phyloP scores from a whole-genome alignment of 2,329 filamentous ascomycete species.

The Cryphonectria carpinicola region DNA sequence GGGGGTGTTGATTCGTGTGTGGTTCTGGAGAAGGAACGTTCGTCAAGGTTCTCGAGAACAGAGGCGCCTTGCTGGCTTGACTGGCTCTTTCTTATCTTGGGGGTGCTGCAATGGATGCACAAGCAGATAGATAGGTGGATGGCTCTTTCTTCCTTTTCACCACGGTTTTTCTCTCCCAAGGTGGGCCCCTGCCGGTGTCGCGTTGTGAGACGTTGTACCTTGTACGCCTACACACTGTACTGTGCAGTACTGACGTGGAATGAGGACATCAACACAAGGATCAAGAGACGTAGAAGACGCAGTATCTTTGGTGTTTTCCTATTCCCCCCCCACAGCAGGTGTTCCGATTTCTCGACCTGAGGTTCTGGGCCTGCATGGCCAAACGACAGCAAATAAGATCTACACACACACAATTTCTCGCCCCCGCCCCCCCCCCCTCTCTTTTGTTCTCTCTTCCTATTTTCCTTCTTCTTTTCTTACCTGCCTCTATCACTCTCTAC shows the following conservation, averaged over 20 bases:
- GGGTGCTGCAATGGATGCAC: neutral
- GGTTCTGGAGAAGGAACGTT: slow-evolving; percentile 8
- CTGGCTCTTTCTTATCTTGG: neutral
- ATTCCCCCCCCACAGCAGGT: neutral
- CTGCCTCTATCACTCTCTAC: neutral
- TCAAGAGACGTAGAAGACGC: neutral
- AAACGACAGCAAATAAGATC: neutral
- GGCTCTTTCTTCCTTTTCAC: neutral
- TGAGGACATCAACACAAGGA: neutral
- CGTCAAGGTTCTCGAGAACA: neutral
- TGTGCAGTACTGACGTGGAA: neutral
- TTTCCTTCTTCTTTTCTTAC: neutral
- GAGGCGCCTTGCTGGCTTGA: neutral
- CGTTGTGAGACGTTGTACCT: neutral
- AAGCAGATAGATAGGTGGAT: neutral
- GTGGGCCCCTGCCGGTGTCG: neutral
- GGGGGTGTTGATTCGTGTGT: neutral
- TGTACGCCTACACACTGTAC: no score
- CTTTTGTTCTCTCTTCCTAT: neutral
- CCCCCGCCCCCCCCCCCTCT: neutral
- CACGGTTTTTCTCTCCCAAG: neutral
- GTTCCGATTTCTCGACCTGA: neutral
- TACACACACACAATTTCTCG: neutral
- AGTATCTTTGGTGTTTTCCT: no score
- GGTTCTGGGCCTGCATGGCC: neutral